Evolutionary conservation across 2,329 filamentous ascomycete species (phyloP).

Genomic region (Intubia oerlemansii): DNA sequence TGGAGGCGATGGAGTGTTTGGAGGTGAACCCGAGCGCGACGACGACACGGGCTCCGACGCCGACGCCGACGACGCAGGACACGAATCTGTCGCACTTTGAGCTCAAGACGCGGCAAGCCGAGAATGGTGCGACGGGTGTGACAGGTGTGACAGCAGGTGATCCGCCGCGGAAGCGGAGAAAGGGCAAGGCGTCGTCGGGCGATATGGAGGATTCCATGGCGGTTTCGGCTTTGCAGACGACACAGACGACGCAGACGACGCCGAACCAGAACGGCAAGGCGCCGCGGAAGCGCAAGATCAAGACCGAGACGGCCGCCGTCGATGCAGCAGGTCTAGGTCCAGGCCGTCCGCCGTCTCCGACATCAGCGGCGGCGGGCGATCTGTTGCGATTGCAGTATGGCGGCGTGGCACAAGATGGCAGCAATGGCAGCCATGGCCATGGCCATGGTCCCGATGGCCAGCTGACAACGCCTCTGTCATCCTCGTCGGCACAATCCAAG

Average conservation of each 20-base stretch:
- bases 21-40: conserved; percentile 33
- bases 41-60: conserved; percentile 38
- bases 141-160: too few relatives aligned
- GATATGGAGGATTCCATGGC: conserved; percentile 6
- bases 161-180: conserved; percentile 30
- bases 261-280: not conserved
- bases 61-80: conserved; percentile 10
- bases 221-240: conserved; percentile 1
- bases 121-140: too few relatives aligned
- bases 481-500: conserved; percentile 17
- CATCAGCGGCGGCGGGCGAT: too few relatives aligned
- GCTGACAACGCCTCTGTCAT: too few relatives aligned
- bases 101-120: conserved; percentile 6
- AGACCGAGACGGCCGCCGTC: conserved; percentile 1
- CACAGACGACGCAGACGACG: not conserved
- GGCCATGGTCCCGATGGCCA: too few relatives aligned
- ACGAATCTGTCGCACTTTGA: not conserved
- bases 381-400: too few relatives aligned
- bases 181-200: conserved; percentile 20
- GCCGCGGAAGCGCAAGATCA: conserved; percentile 4
- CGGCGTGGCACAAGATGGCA: too few relatives aligned
- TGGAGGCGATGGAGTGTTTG: conserved; percentile 35
- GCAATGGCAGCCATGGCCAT: too few relatives aligned
- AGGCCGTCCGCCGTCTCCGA: too few relatives aligned
- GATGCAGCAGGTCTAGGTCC: too few relatives aligned